Conservation (phyloP, 495 filamentous ascomycete genomes). For the Sphaerosporella brunnea region DNA sequence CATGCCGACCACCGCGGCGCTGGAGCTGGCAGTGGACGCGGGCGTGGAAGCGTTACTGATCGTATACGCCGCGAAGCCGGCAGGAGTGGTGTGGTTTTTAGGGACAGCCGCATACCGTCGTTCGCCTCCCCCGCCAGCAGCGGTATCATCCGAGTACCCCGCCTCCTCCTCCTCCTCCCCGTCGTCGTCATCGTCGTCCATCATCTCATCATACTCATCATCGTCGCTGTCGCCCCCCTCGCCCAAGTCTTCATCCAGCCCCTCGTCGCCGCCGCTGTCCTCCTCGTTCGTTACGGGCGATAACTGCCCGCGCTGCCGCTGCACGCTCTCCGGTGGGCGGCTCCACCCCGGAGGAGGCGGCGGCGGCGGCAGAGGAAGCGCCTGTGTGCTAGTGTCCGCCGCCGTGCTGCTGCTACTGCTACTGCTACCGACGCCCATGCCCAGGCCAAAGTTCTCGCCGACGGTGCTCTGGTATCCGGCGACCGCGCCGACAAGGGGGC, state of each 20-base stretch:
- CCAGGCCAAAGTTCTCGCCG: constrained; percentile 14
- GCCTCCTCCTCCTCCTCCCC: neutral
- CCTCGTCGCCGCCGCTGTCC: constrained; percentile 11
- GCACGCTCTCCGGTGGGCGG: constrained; percentile 6
- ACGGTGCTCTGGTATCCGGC: constrained; percentile 18
- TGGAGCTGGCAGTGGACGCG: constrained; percentile 7
- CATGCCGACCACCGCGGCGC: constrained; percentile 10
- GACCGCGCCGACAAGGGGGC: constrained; percentile 7
- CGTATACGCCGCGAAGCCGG: constrained; percentile 3
- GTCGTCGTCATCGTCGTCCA: constrained; percentile 7
- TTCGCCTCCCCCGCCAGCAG: neutral
- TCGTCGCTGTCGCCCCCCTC: constrained; percentile 4
- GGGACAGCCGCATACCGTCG: neutral
- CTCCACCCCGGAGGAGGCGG: constrained; percentile 13
- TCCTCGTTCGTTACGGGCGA: constrained; percentile 18
- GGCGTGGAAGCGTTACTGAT: neutral
- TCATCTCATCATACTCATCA: constrained; percentile 8
- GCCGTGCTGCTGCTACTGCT: constrained; percentile 11
- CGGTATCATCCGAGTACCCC: neutral
- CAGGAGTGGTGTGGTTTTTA: neutral
- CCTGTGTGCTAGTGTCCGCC: no score
- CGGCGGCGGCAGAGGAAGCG: constrained; percentile 6
- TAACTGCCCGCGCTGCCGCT: constrained; percentile 11
- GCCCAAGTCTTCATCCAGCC: neutral
- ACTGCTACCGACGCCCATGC: constrained; percentile 23